These are phyloP conservation scores for Sarcodon aspratus DNA, from an alignment of 768 basidiomycete genomes.

Conservation along the genomic window DNA sequence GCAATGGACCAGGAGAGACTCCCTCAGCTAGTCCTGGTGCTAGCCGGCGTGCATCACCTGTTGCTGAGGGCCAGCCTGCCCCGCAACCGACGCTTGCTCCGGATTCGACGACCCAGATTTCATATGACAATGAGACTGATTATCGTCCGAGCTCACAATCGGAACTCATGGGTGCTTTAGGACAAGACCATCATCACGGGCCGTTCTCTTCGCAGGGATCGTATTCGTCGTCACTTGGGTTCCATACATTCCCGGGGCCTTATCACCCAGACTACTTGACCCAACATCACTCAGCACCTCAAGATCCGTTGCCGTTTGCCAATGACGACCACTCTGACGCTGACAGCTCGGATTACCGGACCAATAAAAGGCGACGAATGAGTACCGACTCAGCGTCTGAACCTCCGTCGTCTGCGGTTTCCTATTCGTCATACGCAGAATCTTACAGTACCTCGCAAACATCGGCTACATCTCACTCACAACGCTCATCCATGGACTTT, in stretches of 20 bases:
- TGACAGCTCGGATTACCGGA: slow-evolving; percentile 27
- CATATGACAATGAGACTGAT: slow-evolving; percentile 30
- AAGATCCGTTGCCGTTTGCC: slow-evolving; percentile 45
- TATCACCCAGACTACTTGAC: slow-evolving; percentile 65
- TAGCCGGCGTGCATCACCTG: slow-evolving; percentile 64
- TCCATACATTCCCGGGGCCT: slow-evolving; percentile 47
- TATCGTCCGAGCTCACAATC: slow-evolving; percentile 29
- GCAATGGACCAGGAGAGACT: slow-evolving; percentile 42
- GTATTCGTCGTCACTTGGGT: slow-evolving; percentile 24
- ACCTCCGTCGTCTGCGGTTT: slow-evolving; percentile 50
- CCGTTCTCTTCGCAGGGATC: slow-evolving; percentile 12
- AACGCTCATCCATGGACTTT: slow-evolving; percentile 52
- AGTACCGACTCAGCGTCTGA: slow-evolving; percentile 41
- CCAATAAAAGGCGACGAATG: slow-evolving; percentile 62
- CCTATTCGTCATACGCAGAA: slow-evolving; percentile 50
- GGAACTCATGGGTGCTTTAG: slow-evolving; percentile 39
- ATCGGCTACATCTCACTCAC: slow-evolving; percentile 45
- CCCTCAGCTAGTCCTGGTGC: slow-evolving; percentile 68
- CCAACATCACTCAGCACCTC: slow-evolving; percentile 32
- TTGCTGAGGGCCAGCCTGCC: slow-evolving; percentile 25
- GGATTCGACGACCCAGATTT: slow-evolving; percentile 53
- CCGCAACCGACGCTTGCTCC: slow-evolving; percentile 56
- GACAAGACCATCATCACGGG: slow-evolving; percentile 12
- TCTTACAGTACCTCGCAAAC: slow-evolving; percentile 45
- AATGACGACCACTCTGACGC: slow-evolving; percentile 34